phyloP scores from a whole-genome alignment of 352 stramenopile species.

The Pythium oligandrum region DNA sequence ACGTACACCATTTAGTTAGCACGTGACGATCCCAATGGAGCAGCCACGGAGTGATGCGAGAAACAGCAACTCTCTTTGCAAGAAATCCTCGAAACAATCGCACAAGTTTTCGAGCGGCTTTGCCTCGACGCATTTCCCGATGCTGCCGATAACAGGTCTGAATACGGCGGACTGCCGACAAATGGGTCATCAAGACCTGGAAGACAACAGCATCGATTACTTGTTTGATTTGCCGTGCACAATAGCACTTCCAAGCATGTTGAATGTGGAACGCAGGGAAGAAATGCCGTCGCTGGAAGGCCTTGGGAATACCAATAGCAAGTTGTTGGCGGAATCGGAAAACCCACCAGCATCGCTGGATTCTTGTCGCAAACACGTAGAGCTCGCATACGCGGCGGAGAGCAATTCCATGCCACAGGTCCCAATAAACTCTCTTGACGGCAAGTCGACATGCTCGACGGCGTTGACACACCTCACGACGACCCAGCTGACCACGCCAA shows the following conservation, averaged over 20 bases:
- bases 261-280: conserved; percentile 20
- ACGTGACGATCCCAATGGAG: conserved; percentile 3
- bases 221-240: neutral
- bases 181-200: conserved; percentile 14
- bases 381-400: conserved; percentile 1
- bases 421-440: conserved; percentile 1
- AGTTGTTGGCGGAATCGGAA: conserved; percentile 11
- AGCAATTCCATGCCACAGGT: conserved; percentile 8
- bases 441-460: conserved; percentile 2
- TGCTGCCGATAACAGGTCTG: conserved; percentile 14
- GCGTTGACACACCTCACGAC: conserved; percentile 4
- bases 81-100: conserved; percentile 18
- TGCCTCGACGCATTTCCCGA: conserved; percentile 3
- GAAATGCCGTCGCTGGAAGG: conserved; percentile 12
- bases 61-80: conserved; percentile 11
- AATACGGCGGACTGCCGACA: conserved; percentile 13
- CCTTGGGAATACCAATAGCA: neutral
- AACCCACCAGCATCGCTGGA: conserved; percentile 19
- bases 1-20: conserved; percentile 9
- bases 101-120: conserved; percentile 7
- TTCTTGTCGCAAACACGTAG: conserved; percentile 1
- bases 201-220: conserved; percentile 11
- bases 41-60: conserved; percentile 3
- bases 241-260: conserved; percentile 19
- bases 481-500: conserved; percentile 20